Base-by-base conservation (phyloP, 208 protist genomes). In the Porcisia hertigi region DNA sequence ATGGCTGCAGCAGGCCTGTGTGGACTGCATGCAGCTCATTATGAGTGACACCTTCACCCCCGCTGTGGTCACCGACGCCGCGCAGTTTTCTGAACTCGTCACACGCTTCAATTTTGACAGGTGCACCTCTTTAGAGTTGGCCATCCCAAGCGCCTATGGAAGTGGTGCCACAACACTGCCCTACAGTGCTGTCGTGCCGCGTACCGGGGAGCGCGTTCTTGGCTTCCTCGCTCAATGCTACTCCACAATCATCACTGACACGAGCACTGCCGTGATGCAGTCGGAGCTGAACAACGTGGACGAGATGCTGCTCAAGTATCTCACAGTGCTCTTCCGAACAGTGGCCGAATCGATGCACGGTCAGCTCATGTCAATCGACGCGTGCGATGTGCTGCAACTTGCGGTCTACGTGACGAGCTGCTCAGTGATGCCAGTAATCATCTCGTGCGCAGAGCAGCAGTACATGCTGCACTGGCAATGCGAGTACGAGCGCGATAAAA, bases 201-300 rank as follows among this genome's bases (percentile, higher is more conserved):
- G 36, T 43, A 83, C 87, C 62, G 94, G 90, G n/a, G 78, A 88
- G 25, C 79, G 80, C 69, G 89, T 86, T 39, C 65, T 95, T 52
- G 71, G 76, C 52, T 96, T 96, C 77, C 78, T 97, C 3, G 55
- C 73, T 14, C 81, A 86, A 65, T 96, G 92, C 85, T 94, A 94
- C 83, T 80, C 86, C 62, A 86, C 95, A n/a, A 87, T 94, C 64
- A 82, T 88, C 64, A 87, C 82, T 39, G 87, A 95, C 70, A 69
- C 79, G 12, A 82, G 73, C 36, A 81, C 88, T 3, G 89, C 85
- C 20, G 84, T 92, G 63, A 91, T 88, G 59, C 91, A 93, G 74
- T 96, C 94, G 36, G 92, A 96, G 81, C 81, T 95, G 59, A 97
- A 97, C 82, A 96, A 96, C 78, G 86, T 92, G 63, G 94, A 97